These are phyloP conservation scores for Cytospora schulzeri DNA, from an alignment of 2,329 filamentous ascomycete genomes.

Conservation along the genomic window DNA sequence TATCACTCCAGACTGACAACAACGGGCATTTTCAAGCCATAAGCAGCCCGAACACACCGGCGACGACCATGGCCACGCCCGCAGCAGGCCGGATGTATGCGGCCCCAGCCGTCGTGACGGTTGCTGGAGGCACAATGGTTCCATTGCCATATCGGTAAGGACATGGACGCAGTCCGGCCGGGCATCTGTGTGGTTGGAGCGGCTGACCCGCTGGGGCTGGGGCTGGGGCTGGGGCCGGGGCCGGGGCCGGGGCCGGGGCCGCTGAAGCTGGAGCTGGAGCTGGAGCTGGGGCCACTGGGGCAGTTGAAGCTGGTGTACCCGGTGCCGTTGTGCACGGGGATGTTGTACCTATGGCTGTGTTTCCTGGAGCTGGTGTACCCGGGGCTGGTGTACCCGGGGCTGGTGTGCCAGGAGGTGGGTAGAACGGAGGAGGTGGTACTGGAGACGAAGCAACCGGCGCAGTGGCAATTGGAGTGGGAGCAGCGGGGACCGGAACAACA, in stretches of 20 bases:
- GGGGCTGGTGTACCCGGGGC: background rate
- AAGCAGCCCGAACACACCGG: background rate
- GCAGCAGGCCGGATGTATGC: background rate
- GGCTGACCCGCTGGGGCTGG: background rate
- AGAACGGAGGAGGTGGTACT: background rate
- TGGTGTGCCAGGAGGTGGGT: background rate
- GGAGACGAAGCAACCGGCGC: background rate
- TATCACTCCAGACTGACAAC: background rate
- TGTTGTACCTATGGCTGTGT: background rate
- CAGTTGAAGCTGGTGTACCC: background rate
- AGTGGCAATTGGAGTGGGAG: background rate
- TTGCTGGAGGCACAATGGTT: background rate
- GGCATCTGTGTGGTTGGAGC: background rate
- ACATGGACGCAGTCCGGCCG: conserved; percentile 1
- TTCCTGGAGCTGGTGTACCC: background rate
- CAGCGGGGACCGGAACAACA: background rate
- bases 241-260: background rate
- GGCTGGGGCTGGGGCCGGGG: background rate
- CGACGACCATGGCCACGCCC: background rate
- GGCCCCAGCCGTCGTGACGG: conserved; percentile 1
- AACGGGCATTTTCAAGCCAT: background rate
- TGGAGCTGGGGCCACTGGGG: background rate
- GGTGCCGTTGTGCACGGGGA: too few relatives aligned
- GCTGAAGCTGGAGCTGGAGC: background rate
- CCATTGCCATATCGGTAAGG: conserved; percentile 1